A percentile compares a stretch with the other conserved stretches of the same genome.
These are phyloP conservation scores for Citrullus colocynthis DNA, from an alignment of 306 rosid species.

Conservation along the genomic window DNA sequence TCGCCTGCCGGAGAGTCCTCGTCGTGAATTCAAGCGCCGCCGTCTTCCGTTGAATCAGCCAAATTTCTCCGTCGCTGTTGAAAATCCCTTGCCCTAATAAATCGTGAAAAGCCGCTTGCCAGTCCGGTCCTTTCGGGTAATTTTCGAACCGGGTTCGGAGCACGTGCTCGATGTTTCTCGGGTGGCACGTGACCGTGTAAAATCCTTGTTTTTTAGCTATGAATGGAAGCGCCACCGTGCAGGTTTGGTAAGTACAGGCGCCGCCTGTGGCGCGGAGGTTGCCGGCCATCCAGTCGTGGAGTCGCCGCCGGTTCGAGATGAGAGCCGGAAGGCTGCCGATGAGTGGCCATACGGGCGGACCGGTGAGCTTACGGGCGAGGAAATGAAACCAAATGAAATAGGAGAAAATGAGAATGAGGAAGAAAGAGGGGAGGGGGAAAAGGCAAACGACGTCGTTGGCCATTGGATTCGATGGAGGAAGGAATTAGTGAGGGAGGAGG, in stretches of 20 bases:
- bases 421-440: conserved; percentile 14
- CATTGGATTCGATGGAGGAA: background rate
- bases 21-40: conserved; percentile 94
- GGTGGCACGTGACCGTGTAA: conserved; percentile 65
- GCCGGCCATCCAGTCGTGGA: conserved; percentile 69
- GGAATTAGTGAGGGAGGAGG: background rate
- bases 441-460: conserved; percentile 22
- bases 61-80: conserved; percentile 85
- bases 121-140: conserved; percentile 79
- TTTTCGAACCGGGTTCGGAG: conserved; percentile 66
- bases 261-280: conserved; percentile 47
- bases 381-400: conserved; percentile 57
- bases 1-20: conserved; percentile 69
- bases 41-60: conserved; percentile 91
- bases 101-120: conserved; percentile 86
- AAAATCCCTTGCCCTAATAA: conserved; percentile 83
- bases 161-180: conserved; percentile 73
- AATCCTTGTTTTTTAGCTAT: conserved; percentile 49
- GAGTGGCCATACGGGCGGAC: conserved; percentile 62
- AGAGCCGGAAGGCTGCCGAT: conserved; percentile 71
- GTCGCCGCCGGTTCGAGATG: conserved; percentile 32
- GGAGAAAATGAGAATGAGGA: conserved; percentile 18
- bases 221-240: conserved; percentile 63
- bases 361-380: conserved; percentile 43
- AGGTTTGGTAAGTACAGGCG: conserved; percentile 67